phyloP scores from a whole-genome alignment of 2,329 filamentous ascomycete species.

The Kalaharituber pfeilii region DNA sequence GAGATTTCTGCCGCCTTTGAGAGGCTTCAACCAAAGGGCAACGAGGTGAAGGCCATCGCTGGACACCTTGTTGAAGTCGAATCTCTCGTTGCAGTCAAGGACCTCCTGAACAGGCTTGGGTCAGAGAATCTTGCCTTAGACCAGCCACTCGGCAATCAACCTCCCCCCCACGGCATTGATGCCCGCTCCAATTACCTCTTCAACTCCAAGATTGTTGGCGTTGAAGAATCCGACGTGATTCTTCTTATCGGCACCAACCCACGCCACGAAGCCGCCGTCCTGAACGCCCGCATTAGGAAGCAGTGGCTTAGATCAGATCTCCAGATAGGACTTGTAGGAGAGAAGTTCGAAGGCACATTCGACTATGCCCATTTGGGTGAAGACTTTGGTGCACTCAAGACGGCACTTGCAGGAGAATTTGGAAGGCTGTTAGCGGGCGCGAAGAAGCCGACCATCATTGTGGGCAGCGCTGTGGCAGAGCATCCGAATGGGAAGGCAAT shows the following conservation, averaged over 20 bases:
- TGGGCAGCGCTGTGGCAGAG: conserved; percentile 82
- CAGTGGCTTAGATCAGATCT: conserved; percentile 93
- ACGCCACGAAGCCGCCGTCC: conserved; percentile 79
- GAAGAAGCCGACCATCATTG: conserved; percentile 89
- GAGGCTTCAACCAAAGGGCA: conserved; percentile 61
- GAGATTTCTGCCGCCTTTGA: conserved; percentile 71
- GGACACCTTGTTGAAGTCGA: conserved; percentile 85
- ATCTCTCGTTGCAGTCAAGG: conserved; percentile 89
- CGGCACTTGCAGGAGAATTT: conserved; percentile 67
- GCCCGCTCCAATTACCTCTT: conserved; percentile 89
- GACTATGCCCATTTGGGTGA: conserved; percentile 81
- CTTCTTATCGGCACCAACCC: conserved; percentile 91
- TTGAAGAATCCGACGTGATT: conserved; percentile 84
- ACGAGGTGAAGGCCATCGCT: conserved; percentile 91
- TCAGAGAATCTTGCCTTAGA: conserved; percentile 93
- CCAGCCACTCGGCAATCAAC: conserved; percentile 64
- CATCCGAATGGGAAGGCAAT: conserved; percentile 81
- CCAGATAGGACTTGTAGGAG: conserved; percentile 77
- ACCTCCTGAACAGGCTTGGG: conserved; percentile 86
- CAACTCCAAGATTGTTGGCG: conserved; percentile 85
- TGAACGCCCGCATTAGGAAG: conserved; percentile 94
- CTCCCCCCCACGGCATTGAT: conserved; percentile 81
- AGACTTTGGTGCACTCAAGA: conserved; percentile 65
- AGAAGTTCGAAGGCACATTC: conserved; percentile 84
- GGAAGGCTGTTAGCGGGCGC: conserved; percentile 80